Base-by-base conservation (phyloP, 1,284 basidiomycete genomes). In the Cystobasidium sp. region DNA sequence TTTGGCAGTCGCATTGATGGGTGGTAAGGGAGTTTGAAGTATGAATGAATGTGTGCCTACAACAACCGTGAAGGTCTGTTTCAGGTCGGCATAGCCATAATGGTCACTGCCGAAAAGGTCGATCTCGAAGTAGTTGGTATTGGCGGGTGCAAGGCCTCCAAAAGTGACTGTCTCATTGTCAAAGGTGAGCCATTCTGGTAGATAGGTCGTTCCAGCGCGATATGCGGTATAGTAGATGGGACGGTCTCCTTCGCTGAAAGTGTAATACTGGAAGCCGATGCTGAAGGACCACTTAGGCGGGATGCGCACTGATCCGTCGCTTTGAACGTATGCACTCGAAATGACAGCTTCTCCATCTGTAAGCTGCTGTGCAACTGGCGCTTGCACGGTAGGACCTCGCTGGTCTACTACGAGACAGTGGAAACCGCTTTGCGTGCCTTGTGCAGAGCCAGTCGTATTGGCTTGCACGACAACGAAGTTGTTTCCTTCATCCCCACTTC, bases 261-360 rank as follows among this genome's bases (percentile, higher is more conserved):
- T 94, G 64, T 87, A 84, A 75, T 87, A 85, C 53, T 88, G 84
- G 78, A 97, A 89, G 10, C 94, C 95, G 73, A 97, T 86, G 78
- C 92, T 94, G 83, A 96, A 97, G 0, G 92, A 93, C 93, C 94
- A 97, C 41, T 85, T 84, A 1, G 88, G 87, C 0, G 93, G 94
- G 9, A 96, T 86, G 56, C 93, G 86, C 69, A 97, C 82, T 14
- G 88, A 86, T 24, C 91, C 90, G 64, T 85, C 85, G 18, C 81
- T 78, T 22, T 77, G 83, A 14, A 85, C 78, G 44, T 81, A 80
- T 2, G 84, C 82, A 41, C 82, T 83, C 77, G 78, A 37, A 77
- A 77, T n/a, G 16, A 85, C 85, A 85, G 83, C 68, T 89, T 74
- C 82, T 5, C 90, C 88, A 65, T 84, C 78, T 39, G 84, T 82